Evolutionary conservation across 257 asterid genomes (phyloP).

Genomic region (Solanum chiquidenum): DNA sequence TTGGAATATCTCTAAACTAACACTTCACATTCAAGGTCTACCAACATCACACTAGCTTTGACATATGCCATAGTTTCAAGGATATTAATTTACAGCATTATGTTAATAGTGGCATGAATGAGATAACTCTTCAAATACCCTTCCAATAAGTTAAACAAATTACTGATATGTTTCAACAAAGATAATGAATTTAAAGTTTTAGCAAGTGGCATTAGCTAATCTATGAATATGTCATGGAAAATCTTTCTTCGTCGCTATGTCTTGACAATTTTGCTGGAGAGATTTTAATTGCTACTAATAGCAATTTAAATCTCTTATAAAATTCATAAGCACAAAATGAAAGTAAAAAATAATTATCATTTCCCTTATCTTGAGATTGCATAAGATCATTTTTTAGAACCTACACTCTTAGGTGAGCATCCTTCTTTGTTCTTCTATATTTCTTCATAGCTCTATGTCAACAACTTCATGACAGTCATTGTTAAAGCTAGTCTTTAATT

Average conservation of each 20-base stretch:
- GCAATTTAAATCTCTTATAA: too few relatives aligned
- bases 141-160: too few relatives aligned
- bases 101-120: slow-evolving; percentile 8
- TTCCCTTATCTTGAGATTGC: slow-evolving; percentile 7
- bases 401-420: not conserved
- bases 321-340: too few relatives aligned
- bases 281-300: too few relatives aligned
- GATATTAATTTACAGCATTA: slow-evolving; percentile 13
- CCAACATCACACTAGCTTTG: slow-evolving; percentile 16
- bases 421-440: not conserved
- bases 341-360: not conserved
- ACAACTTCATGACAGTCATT: not conserved
- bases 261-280: too few relatives aligned
- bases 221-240: too few relatives aligned
- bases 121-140: too few relatives aligned
- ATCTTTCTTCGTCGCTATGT: too few relatives aligned
- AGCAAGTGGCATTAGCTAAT: too few relatives aligned
- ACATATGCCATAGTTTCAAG: slow-evolving; percentile 19
- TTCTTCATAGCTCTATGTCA: slow-evolving; percentile 27
- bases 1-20: slow-evolving; percentile 13
- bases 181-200: too few relatives aligned
- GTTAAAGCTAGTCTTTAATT: not conserved
- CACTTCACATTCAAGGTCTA: slow-evolving; percentile 22
- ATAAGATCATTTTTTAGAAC: not conserved
- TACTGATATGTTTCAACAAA: too few relatives aligned